A percentile compares a stretch with the other conserved stretches of the same genome.
Evolutionary conservation across 352 stramenopile species (phyloP).

Genomic region (Elongisporangium prolatum): DNA sequence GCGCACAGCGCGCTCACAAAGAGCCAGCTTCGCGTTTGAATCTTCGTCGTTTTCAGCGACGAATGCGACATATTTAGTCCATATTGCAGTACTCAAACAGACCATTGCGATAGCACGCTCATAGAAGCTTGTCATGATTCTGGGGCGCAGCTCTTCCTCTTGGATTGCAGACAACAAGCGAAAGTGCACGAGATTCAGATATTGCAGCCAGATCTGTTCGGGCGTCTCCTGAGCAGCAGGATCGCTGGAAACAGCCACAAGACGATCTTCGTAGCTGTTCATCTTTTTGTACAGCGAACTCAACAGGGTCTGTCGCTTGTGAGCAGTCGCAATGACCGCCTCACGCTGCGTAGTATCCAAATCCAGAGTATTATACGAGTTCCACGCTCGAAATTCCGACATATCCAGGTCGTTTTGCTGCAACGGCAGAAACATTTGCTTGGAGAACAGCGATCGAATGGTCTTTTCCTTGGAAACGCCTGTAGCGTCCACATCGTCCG

Average conservation of each 20-base stretch:
- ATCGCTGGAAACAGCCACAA: conserved; percentile 13
- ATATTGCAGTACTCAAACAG: conserved; percentile 55
- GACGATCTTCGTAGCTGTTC: conserved; percentile 37
- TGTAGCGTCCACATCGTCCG: conserved; percentile 17
- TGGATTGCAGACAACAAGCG: conserved; percentile 23
- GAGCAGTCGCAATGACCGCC: conserved; percentile 19
- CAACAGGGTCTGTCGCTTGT: conserved; percentile 32
- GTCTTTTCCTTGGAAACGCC: conserved; percentile 30
- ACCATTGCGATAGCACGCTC: conserved; percentile 48
- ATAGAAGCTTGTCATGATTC: conserved; percentile 41
- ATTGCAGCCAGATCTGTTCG: conserved; percentile 43
- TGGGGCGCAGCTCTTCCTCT: conserved; percentile 6
- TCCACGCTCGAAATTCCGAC: conserved; percentile 74
- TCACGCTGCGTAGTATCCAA: conserved; percentile 10
- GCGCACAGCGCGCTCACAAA: conserved; percentile 37
- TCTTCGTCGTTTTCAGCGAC: conserved; percentile 5
- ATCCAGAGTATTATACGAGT: conserved; percentile 50
- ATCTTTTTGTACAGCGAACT: conserved; percentile 58
- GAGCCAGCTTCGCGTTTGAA: conserved; percentile 1
- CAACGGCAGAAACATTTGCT: conserved; percentile 54
- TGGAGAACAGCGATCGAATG: conserved; percentile 34
- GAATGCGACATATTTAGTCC: conserved; percentile 50
- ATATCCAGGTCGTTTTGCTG: conserved; percentile 70
- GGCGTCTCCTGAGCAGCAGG: conserved; percentile 10
- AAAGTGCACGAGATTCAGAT: conserved; percentile 61